These are phyloP conservation scores for Drechslerella dactyloides DNA, from an alignment of 2,329 filamentous ascomycete genomes.

Conservation along the genomic window DNA sequence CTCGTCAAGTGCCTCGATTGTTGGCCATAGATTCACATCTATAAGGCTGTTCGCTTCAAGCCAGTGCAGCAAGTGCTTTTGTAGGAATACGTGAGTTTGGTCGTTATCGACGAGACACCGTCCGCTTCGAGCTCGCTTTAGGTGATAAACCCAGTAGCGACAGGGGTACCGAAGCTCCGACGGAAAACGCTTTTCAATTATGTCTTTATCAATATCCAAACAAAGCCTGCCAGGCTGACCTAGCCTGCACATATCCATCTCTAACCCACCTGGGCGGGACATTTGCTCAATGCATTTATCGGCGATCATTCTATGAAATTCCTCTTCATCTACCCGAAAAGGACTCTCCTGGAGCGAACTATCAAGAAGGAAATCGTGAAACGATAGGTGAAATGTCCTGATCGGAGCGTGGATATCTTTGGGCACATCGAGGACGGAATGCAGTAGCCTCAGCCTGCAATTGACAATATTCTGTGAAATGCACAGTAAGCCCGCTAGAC, in stretches of 20 bases:
- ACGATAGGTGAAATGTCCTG: slow-evolving; percentile 17
- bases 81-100: too few species aligned
- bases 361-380: slow-evolving; percentile 17
- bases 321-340: slow-evolving; percentile 15
- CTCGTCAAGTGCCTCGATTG: too few species aligned
- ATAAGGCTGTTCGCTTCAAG: too few species aligned
- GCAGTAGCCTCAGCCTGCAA: neutral
- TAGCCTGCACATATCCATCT: slow-evolving; percentile 55
- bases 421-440: slow-evolving; percentile 7
- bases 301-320: slow-evolving; percentile 57
- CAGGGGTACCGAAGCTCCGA: slow-evolving; percentile 57
- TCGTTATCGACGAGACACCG: too few species aligned
- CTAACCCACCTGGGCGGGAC: slow-evolving; percentile 29
- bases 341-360: neutral
- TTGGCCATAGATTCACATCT: too few species aligned
- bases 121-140: too few species aligned
- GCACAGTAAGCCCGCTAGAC: neutral
- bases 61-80: too few species aligned
- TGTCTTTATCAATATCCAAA: slow-evolving; percentile 46
- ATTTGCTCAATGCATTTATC: neutral
- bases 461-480: neutral
- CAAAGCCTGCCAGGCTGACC: slow-evolving; percentile 35
- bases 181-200: slow-evolving; percentile 55
- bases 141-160: slow-evolving; percentile 58
- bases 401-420: neutral